Conservation (phyloP, 2,329 filamentous ascomycete genomes). For the Trichophyton rubrum region DNA sequence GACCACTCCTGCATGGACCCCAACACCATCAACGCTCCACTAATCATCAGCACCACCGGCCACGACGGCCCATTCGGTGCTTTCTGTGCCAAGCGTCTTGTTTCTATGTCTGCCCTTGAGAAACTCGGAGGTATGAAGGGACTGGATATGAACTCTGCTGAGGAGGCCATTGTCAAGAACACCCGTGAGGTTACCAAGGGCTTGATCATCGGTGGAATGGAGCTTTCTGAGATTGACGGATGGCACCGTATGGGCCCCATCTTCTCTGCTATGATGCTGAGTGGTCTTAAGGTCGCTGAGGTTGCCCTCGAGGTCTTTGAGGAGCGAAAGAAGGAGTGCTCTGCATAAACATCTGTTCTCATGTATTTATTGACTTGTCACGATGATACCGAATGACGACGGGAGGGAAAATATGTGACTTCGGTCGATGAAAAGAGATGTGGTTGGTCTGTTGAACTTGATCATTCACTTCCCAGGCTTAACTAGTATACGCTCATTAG, state of each 20-base stretch:
- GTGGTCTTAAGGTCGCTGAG: conserved; percentile 80
- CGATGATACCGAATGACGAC: background rate
- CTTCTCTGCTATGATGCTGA: conserved; percentile 79
- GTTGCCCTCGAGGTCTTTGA: conserved; percentile 65
- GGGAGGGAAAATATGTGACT: background rate
- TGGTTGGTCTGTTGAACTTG: background rate
- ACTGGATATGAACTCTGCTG: conserved; percentile 79
- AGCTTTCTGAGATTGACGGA: conserved; percentile 78
- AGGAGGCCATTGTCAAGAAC: conserved; percentile 87
- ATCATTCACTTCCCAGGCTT: too few relatives aligned
- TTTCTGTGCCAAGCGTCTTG: conserved; percentile 81
- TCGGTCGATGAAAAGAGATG: background rate
- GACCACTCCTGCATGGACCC: conserved; percentile 95
- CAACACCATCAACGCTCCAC: conserved; percentile 86
- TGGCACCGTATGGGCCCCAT: conserved; percentile 85
- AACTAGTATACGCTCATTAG: conserved; percentile 1
- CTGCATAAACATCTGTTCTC: conserved; percentile 28
- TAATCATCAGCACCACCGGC: conserved; percentile 80
- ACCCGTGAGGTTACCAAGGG: conserved; percentile 81
- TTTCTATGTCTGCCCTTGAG: conserved; percentile 72
- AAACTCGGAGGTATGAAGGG: conserved; percentile 86
- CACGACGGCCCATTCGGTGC: conserved; percentile 87
- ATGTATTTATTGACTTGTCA: background rate
- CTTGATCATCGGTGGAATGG: conserved; percentile 89
- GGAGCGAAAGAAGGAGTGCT: conserved; percentile 58